Percentiles rank a stretch among this genome's conserved stretches.
Evolutionary conservation across 2,329 filamentous ascomycete genomes (phyloP).

Genomic region (Ophiognomonia clavigignenti-juglandacearum): DNA sequence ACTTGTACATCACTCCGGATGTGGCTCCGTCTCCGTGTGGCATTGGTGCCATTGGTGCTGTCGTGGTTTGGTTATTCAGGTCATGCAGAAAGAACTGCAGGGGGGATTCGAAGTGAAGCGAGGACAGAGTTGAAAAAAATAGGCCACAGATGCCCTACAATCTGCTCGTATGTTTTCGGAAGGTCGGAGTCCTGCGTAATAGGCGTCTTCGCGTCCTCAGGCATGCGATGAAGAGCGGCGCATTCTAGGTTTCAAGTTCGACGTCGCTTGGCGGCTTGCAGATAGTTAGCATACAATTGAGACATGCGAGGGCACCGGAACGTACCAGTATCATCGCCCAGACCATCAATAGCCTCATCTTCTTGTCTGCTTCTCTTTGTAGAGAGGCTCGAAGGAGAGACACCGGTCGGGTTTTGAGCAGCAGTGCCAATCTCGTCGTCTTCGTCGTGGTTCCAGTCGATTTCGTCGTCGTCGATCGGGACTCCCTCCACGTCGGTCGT

Average conservation of each 20-base stretch:
- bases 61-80: slow-evolving; percentile 2
- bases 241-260: slow-evolving; percentile 30
- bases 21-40: neutral
- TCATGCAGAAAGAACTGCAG: neutral
- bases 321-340: slow-evolving; percentile 35
- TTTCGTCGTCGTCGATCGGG: slow-evolving; percentile 24
- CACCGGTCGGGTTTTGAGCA: slow-evolving; percentile 17
- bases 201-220: neutral
- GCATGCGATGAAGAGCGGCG: neutral
- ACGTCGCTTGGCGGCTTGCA: slow-evolving; percentile 46
- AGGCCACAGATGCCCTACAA: slow-evolving; percentile 18
- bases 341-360: slow-evolving; percentile 23
- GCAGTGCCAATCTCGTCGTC: slow-evolving; percentile 25
- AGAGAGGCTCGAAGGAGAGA: slow-evolving; percentile 21
- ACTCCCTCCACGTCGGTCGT: neutral
- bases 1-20: neutral
- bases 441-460: slow-evolving; percentile 31
- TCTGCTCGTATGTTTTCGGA: neutral
- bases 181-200: neutral
- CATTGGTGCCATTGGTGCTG: slow-evolving; percentile 9
- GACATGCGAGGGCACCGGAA: neutral
- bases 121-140: neutral
- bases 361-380: slow-evolving; percentile 28
- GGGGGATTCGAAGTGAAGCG: neutral
- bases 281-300: slow-evolving; percentile 24